These are phyloP conservation scores for Acorus calamus DNA, from an alignment of 106 monocot genomes.

Conservation along the genomic window DNA sequence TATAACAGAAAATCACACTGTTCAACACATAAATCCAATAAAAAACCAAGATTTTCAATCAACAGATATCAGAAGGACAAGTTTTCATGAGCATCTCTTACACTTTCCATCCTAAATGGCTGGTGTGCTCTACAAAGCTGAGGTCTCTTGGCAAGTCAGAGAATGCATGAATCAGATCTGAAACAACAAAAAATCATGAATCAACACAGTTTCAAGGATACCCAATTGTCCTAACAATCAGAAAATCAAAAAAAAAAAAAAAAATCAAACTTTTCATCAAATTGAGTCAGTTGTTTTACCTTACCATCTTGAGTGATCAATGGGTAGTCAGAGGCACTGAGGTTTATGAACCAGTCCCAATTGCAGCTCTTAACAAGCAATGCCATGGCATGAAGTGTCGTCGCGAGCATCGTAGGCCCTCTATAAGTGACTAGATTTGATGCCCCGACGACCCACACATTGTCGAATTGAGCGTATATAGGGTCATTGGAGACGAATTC, in stretches of 20 bases:
- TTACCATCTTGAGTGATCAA: slow-evolving; percentile 88
- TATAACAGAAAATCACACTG: not conserved
- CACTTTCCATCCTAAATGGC: slow-evolving; percentile 85
- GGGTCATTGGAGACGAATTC: slow-evolving; percentile 29
- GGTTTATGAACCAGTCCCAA: slow-evolving; percentile 97
- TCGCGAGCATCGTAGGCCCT: slow-evolving; percentile 87
- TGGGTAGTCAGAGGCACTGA: slow-evolving; percentile 91
- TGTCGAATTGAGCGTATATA: slow-evolving; percentile 34
- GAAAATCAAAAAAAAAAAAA: not conserved
- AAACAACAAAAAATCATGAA: slow-evolving; percentile 5
- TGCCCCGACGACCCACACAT: slow-evolving; percentile 55
- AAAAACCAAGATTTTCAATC: no score
- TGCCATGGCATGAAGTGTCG: slow-evolving; percentile 77
- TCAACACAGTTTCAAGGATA: slow-evolving; percentile 3
- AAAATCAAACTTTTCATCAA: not conserved
- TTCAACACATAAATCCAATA: not conserved
- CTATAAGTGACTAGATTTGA: slow-evolving; percentile 81
- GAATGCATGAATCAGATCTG: slow-evolving; percentile 94
- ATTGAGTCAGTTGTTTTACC: not conserved
- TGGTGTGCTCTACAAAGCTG: slow-evolving; percentile 73
- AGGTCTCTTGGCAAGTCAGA: slow-evolving; percentile 65
- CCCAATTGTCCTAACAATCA: not conserved
- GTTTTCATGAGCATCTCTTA: slow-evolving; percentile 17
- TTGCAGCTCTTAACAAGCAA: slow-evolving; percentile 49
- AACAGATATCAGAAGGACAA: not conserved